phyloP scores from a whole-genome alignment of 306 rosid genomes.

The Hippophae rhamnoides region DNA sequence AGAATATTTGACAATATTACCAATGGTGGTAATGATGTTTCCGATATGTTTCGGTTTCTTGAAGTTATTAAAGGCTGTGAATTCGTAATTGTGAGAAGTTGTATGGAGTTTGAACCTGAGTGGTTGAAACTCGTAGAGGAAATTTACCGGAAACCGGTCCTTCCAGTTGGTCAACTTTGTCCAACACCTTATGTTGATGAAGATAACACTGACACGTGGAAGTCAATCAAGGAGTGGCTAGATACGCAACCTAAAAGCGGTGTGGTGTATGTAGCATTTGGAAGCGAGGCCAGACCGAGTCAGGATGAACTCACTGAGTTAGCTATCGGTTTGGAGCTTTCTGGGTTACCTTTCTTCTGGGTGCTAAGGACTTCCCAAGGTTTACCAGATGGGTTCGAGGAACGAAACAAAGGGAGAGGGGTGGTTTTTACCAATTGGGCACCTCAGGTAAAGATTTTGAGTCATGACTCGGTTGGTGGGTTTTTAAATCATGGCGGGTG shows the following conservation, averaged over 20 bases:
- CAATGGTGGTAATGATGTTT: slow-evolving; percentile 5
- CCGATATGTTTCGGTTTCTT: not conserved
- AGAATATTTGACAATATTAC: not conserved
- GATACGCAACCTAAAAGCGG: slow-evolving; percentile 18
- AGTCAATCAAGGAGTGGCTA: slow-evolving; percentile 20
- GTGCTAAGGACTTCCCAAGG: slow-evolving; percentile 23
- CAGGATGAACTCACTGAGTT: slow-evolving; percentile 30
- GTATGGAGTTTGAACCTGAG: slow-evolving; percentile 22
- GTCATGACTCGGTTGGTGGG: slow-evolving; percentile 43
- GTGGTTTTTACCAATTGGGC: slow-evolving; percentile 45
- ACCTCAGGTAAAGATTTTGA: slow-evolving; percentile 47
- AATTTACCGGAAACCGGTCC: slow-evolving; percentile 6
- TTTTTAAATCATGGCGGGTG: slow-evolving; percentile 55
- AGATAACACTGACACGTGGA: slow-evolving; percentile 13
- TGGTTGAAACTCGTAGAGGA: slow-evolving; percentile 12
- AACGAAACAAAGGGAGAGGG: slow-evolving; percentile 29
- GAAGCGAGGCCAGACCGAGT: slow-evolving; percentile 35
- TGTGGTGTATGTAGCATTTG: slow-evolving; percentile 45
- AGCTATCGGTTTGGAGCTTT: slow-evolving; percentile 37
- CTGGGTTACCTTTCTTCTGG: slow-evolving; percentile 32
- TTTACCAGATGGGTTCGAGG: slow-evolving; percentile 47
- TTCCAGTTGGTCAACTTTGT: slow-evolving; percentile 29
- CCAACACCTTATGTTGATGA: slow-evolving; percentile 4
- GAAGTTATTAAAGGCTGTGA: slow-evolving; percentile 3
- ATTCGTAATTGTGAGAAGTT: slow-evolving; percentile 16